phyloP scores from a whole-genome alignment of 192 early-diverging fungal species.

The Coemansia sp. region DNA sequence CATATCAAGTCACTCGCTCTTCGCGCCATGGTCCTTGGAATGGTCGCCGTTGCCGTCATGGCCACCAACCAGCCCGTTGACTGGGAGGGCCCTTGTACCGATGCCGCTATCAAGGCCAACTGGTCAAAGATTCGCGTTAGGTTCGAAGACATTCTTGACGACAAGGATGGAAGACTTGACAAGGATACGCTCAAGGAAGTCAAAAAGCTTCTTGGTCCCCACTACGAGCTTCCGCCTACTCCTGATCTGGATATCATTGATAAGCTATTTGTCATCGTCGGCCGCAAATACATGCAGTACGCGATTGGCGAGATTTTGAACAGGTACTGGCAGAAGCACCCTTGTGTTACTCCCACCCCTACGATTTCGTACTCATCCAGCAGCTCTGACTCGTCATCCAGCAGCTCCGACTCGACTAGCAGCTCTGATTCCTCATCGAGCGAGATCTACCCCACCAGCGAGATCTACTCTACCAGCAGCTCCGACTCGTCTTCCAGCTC shows the following conservation, averaged over 20 bases:
- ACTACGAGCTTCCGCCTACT: neutral
- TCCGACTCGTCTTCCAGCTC: neutral
- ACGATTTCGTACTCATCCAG: neutral
- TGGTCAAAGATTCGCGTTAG: neutral
- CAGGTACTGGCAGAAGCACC: neutral
- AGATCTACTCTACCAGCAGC: neutral
- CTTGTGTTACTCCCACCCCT: neutral
- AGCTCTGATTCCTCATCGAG: neutral
- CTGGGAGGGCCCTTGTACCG: conserved; percentile 5
- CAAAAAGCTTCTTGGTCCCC: neutral
- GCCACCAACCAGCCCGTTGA: neutral
- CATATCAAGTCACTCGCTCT: neutral
- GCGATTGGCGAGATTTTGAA: neutral
- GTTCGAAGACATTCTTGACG: neutral
- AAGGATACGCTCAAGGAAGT: neutral
- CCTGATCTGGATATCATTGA: neutral
- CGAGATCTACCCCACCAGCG: neutral
- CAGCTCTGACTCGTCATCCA: neutral
- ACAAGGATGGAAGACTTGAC: neutral
- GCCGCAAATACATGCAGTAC: neutral
- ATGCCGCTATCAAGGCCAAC: neutral
- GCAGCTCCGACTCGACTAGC: neutral
- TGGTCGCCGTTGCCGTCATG: conserved; percentile 6
- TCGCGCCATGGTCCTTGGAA: conserved; percentile 4
- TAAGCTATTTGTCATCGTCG: neutral